Evolutionary conservation across 2,329 filamentous ascomycete species (phyloP).

Genomic region (Epichloe brachyelytri): DNA sequence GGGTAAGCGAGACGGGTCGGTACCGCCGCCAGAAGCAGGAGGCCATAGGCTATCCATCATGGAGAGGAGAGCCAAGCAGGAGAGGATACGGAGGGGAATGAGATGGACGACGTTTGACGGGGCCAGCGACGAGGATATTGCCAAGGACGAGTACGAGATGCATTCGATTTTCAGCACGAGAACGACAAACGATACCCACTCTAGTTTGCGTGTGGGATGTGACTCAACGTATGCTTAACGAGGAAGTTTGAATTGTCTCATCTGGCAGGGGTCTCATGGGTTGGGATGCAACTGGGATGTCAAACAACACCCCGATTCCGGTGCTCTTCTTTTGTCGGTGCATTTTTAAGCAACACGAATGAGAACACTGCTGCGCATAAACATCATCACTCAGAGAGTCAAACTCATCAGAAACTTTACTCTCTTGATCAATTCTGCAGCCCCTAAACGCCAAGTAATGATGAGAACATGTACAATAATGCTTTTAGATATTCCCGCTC

Average conservation of each 20-base stretch:
- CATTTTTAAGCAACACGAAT: no score
- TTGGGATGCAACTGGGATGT: no score
- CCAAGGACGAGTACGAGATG: conserved; percentile 6
- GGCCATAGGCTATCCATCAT: not conserved
- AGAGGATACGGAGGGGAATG: conserved; percentile 8
- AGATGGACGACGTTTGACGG: conserved; percentile 11
- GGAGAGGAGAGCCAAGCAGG: conserved; percentile 8
- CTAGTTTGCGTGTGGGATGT: not conserved
- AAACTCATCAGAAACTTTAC: no score
- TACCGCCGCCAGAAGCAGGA: not conserved
- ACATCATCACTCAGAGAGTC: no score
- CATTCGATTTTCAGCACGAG: not conserved
- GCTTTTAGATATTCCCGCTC: no score
- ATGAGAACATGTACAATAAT: no score
- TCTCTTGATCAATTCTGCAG: no score
- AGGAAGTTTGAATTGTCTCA: not conserved
- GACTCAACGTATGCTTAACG: not conserved
- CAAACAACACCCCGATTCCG: no score
- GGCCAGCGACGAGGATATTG: conserved; percentile 20
- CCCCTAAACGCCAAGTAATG: no score
- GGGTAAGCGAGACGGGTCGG: not conserved
- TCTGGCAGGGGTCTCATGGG: no score
- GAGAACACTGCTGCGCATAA: no score
- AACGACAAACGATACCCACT: not conserved
- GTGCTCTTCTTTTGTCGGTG: no score